phyloP scores from a whole-genome alignment of 2,329 filamentous ascomycete species.

The Colletotrichum kahawae region DNA sequence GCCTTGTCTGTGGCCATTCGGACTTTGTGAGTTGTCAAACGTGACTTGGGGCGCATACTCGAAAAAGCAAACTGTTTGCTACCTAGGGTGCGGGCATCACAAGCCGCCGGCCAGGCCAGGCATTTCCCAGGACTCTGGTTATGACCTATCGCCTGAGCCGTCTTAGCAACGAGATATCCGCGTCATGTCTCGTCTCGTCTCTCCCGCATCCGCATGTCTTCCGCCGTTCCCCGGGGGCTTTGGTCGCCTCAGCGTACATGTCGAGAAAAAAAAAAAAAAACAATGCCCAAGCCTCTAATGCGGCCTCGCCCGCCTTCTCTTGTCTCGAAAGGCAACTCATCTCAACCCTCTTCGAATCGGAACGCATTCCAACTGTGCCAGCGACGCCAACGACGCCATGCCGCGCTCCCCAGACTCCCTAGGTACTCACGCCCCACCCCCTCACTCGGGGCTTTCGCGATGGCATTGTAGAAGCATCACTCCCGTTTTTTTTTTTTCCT shows the following conservation, averaged over 20 bases:
- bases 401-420: constrained; percentile 2
- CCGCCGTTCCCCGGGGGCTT: constrained; percentile 15
- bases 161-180: background rate
- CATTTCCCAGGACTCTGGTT: background rate
- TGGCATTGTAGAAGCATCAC: background rate
- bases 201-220: constrained; percentile 3
- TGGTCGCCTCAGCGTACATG: background rate
- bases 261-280: background rate
- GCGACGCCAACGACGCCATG: background rate
- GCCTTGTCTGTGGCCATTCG: background rate
- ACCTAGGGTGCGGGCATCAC: background rate
- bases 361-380: constrained; percentile 1
- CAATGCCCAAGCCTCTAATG: constrained; percentile 3
- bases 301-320: constrained; percentile 11
- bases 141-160: background rate
- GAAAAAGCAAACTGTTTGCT: background rate
- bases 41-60: background rate
- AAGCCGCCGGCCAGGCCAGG: background rate
- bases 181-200: constrained; percentile 21
- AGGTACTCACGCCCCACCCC: background rate
- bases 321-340: constrained; percentile 13
- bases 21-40: background rate
- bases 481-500: background rate
- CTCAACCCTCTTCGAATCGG: constrained; percentile 20
- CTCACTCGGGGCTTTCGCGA: constrained; percentile 4